These are phyloP conservation scores for Cordyceps tenuipes DNA, from an alignment of 2,329 filamentous ascomycete species.

Conservation along the genomic window DNA sequence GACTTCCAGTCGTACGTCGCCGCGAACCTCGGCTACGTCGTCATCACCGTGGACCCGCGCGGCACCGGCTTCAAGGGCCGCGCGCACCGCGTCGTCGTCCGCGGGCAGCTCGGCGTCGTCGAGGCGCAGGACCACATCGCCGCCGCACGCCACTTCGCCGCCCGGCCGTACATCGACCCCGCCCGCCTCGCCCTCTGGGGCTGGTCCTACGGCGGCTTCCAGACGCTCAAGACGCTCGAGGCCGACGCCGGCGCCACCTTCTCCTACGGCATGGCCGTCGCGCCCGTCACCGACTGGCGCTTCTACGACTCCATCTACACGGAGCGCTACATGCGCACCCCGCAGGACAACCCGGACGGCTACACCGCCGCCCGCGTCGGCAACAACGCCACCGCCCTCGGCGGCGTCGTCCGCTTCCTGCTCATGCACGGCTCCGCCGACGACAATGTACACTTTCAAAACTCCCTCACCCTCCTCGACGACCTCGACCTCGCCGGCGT, in stretches of 20 bases:
- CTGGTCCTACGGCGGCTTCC: slow-evolving; percentile 96
- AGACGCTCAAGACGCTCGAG: slow-evolving; percentile 90
- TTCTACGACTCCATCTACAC: slow-evolving; percentile 95
- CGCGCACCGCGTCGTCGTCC: slow-evolving; percentile 69
- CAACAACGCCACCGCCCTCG: slow-evolving; percentile 61
- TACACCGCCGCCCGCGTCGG: slow-evolving; percentile 68
- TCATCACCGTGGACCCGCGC: slow-evolving; percentile 87
- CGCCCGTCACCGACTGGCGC: slow-evolving; percentile 96
- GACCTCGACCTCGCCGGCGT: slow-evolving; percentile 71
- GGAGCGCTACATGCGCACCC: slow-evolving; percentile 94
- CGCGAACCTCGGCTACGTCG: slow-evolving; percentile 78
- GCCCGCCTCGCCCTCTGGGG: slow-evolving; percentile 89
- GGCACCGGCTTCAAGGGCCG: slow-evolving; percentile 89
- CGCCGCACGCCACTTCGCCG: slow-evolving; percentile 75
- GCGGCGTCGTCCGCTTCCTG: slow-evolving; percentile 75
- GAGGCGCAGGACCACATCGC: slow-evolving; percentile 89
- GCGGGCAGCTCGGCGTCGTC: slow-evolving; percentile 74
- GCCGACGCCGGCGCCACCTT: slow-evolving; percentile 83
- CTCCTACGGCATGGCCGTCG: slow-evolving; percentile 95
- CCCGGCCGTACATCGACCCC: slow-evolving; percentile 74
- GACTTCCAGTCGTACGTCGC: slow-evolving; percentile 90
- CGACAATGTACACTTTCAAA: slow-evolving; percentile 97
- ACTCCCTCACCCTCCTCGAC: slow-evolving; percentile 80
- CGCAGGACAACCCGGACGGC: slow-evolving; percentile 68
- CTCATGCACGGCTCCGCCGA: slow-evolving; percentile 95